A percentile compares a stretch with the other conserved stretches of the same genome.
phyloP scores from a whole-genome alignment of 768 basidiomycete genomes.

The Albatrellus ellisii region DNA sequence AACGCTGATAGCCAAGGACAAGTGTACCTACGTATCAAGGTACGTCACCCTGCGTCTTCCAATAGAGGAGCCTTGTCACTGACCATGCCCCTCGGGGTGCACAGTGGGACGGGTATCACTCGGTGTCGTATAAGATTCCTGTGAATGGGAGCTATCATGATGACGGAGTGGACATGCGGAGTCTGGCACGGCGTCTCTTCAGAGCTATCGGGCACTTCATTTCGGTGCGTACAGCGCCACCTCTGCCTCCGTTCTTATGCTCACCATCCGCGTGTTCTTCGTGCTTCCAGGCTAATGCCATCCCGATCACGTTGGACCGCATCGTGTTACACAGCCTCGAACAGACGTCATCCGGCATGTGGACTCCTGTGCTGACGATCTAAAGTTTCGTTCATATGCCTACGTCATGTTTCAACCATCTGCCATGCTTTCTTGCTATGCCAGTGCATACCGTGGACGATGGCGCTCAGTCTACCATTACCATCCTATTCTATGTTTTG shows the following conservation, averaged over 20 bases:
- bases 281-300: conserved; percentile 5
- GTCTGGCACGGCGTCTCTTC: conserved; percentile 11
- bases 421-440: too few relatives aligned
- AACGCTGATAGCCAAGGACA: conserved; percentile 5
- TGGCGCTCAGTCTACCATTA: too few relatives aligned
- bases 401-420: too few relatives aligned
- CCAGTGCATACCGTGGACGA: too few relatives aligned
- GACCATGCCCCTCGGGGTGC: not conserved
- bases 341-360: conserved; percentile 6
- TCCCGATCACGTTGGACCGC: conserved; percentile 10
- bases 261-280: not conserved
- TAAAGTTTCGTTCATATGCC: too few relatives aligned
- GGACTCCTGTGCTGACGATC: conserved; percentile 10
- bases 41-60: conserved; percentile 7
- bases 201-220: conserved; percentile 14
- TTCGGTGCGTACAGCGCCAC: too few relatives aligned
- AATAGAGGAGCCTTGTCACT: not conserved
- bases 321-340: conserved; percentile 12
- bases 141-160: conserved; percentile 7
- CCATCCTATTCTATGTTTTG: too few relatives aligned
- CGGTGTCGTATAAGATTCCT: conserved; percentile 11
- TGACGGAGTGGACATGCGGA: conserved; percentile 6
- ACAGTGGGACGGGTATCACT: conserved; percentile 12
- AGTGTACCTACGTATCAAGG: conserved; percentile 9
- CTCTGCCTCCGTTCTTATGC: too few relatives aligned